phyloP scores from a whole-genome alignment of 2,329 filamentous ascomycete species.

The Fusarium ambrosium region DNA sequence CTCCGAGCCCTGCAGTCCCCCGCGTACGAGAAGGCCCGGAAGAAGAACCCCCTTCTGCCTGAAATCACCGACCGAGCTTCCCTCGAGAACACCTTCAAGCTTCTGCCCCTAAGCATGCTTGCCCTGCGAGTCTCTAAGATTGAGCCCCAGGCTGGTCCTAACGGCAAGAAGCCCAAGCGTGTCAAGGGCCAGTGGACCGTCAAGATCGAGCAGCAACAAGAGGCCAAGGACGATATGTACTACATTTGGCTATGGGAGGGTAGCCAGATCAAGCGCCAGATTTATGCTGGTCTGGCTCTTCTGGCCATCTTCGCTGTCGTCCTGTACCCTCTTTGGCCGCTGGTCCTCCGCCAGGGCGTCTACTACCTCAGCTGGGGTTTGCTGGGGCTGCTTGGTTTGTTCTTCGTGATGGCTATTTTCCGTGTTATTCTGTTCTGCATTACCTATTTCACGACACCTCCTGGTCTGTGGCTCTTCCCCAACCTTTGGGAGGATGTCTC shows the following conservation, averaged over 20 bases:
- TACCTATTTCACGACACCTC: constrained; percentile 86
- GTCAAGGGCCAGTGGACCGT: constrained; percentile 98
- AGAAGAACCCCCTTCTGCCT: constrained; percentile 90
- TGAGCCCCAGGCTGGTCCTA: constrained; percentile 72
- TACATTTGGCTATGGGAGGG: constrained; percentile 98
- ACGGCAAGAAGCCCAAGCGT: constrained; percentile 82
- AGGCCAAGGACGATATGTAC: constrained; percentile 87
- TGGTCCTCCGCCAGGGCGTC: constrained; percentile 90
- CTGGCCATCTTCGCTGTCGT: constrained; percentile 88
- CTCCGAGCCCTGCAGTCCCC: constrained; percentile 90
- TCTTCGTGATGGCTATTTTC: constrained; percentile 99
- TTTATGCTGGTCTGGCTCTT: constrained; percentile 88
- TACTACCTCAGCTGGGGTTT: constrained; percentile 98
- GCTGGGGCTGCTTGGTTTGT: constrained; percentile 88
- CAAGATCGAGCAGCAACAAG: constrained; percentile 95
- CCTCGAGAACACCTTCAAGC: constrained; percentile 94
- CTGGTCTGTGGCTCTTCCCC: constrained; percentile 97
- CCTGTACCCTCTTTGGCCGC: constrained; percentile 96
- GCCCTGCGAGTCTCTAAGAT: constrained; percentile 90
- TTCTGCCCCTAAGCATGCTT: constrained; percentile 93
- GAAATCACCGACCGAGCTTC: constrained; percentile 89
- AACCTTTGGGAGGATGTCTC: constrained; percentile 99
- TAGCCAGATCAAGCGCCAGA: constrained; percentile 91
- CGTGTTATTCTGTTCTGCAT: constrained; percentile 93
- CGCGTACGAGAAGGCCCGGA: constrained; percentile 88